Evolutionary conservation across 805 yeast genomes (phyloP), one percentile per base, ranked within the genome.

Genomic region (Candida maris): DNA sequence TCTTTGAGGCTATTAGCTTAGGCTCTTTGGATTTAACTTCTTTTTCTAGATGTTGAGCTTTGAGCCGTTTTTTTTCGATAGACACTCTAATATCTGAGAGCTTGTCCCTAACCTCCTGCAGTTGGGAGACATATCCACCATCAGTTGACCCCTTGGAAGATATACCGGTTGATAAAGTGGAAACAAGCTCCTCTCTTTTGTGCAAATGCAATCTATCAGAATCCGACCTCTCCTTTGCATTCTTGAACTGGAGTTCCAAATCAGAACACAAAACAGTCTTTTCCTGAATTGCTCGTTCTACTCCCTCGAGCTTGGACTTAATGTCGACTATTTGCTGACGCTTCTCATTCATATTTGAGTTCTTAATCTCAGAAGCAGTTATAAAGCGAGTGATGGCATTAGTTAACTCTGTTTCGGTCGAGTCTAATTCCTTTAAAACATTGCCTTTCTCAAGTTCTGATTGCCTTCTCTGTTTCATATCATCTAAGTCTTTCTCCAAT

Each of bases 151-250:
- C 96, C 41, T 76, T 79, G 0, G 94, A 76, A 0, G 96, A 84
- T n/a, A 89, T 79, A 50, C 97, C 96, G 0, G 96, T 86, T 0
- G 88, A 79, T 27, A 89, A 67, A 0, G 94, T 81, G 0, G 93
- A 83, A 7, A 86, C 62, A 8, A 89, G 67, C 43, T 89, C 96
- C 49, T 85, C 91, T 48, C 84, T 85, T 41, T 67, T 71, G 22
- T 67, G 64, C 31, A 73, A 67, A 10, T 68, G 67, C 4, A 62
- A 65, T 42, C 77, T 79, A 37, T 77, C 45, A 1, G 55, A 52
- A 2, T 59, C 64, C 16, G 83, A 62, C n/a, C 61, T 52, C 1
- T 51, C 54, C 32, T 75, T 77, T 8, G 75, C 57, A 0, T 49
- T 43, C 3, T 65, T 60, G 48, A 71, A 77, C n/a, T 67, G 69